Evolutionary conservation across 2,329 filamentous ascomycete species (phyloP).

Genomic region (Talaromyces marneffei): DNA sequence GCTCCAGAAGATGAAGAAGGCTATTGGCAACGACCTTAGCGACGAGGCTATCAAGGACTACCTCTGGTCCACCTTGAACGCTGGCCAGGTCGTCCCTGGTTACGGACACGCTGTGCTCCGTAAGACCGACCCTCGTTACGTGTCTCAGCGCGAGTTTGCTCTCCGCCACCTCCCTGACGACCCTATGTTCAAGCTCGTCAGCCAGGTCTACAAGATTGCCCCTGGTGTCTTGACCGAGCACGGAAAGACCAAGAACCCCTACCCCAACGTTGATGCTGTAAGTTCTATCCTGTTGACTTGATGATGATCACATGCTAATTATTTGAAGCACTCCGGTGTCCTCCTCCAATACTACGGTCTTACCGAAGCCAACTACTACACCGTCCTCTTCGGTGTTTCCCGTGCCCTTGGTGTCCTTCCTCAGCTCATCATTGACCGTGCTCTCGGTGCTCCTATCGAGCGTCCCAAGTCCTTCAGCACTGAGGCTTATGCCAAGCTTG

Average conservation of each 20-base stretch:
- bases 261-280: conserved; percentile 90
- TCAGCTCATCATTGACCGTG: conserved; percentile 99
- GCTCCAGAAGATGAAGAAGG: conserved; percentile 98
- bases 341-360: conserved; percentile 99
- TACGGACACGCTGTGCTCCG: conserved; percentile 98
- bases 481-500: conserved; percentile 90
- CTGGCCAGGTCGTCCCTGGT: conserved; percentile 90
- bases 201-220: conserved; percentile 99
- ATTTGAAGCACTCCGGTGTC: conserved; percentile 76
- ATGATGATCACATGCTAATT: conserved; percentile 13
- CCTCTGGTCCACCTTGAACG: conserved; percentile 95
- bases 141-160: conserved; percentile 94
- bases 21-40: conserved; percentile 86
- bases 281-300: conserved; percentile 21
- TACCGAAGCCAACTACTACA: conserved; percentile 99
- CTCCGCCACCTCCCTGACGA: conserved; percentile 90
- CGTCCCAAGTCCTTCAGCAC: conserved; percentile 99
- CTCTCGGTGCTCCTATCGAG: conserved; percentile 94
- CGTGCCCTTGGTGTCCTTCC: conserved; percentile 97
- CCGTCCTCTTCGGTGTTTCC: conserved; percentile 97
- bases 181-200: conserved; percentile 99
- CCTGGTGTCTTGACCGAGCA: conserved; percentile 97
- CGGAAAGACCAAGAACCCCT: conserved; percentile 99
- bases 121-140: conserved; percentile 99
- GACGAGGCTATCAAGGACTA: conserved; percentile 97